Evolutionary conservation across 768 basidiomycete genomes (phyloP).

Genomic region (Rubroboletus pulcherrimus): DNA sequence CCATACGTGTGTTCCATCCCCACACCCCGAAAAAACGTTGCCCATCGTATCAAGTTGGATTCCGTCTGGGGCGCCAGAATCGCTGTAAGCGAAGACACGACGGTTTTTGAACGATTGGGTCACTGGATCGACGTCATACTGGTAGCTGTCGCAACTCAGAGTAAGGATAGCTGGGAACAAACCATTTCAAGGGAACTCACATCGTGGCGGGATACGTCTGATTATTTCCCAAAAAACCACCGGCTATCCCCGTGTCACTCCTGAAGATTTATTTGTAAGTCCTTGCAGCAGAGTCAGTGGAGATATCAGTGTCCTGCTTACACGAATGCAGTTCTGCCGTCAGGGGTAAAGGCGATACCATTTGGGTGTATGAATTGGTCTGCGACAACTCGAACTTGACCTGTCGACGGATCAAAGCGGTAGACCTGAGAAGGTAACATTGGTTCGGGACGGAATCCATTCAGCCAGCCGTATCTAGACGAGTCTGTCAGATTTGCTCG

Average conservation of each 20-base stretch:
- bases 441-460: constrained; percentile 62
- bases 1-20: constrained; percentile 67
- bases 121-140: constrained; percentile 57
- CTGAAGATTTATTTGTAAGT: constrained; percentile 20
- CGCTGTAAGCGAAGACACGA: constrained; percentile 63
- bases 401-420: constrained; percentile 8
- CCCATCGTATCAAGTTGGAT: constrained; percentile 59
- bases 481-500: neutral
- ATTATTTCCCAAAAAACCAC: constrained; percentile 45
- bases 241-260: constrained; percentile 32
- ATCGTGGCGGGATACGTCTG: constrained; percentile 64
- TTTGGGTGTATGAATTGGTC: constrained; percentile 39
- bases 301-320: constrained; percentile 21
- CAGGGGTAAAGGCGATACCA: constrained; percentile 68
- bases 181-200: constrained; percentile 35
- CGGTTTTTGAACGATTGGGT: constrained; percentile 55
- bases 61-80: constrained; percentile 66
- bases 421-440: constrained; percentile 35
- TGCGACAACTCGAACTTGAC: neutral
- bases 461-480: constrained; percentile 58
- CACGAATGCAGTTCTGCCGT: constrained; percentile 67
- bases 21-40: constrained; percentile 64
- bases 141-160: constrained; percentile 45
- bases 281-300: neutral
- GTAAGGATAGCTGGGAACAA: neutral